Base-by-base conservation (phyloP, 2,329 filamentous ascomycete genomes). In the Fusarium sp. region DNA sequence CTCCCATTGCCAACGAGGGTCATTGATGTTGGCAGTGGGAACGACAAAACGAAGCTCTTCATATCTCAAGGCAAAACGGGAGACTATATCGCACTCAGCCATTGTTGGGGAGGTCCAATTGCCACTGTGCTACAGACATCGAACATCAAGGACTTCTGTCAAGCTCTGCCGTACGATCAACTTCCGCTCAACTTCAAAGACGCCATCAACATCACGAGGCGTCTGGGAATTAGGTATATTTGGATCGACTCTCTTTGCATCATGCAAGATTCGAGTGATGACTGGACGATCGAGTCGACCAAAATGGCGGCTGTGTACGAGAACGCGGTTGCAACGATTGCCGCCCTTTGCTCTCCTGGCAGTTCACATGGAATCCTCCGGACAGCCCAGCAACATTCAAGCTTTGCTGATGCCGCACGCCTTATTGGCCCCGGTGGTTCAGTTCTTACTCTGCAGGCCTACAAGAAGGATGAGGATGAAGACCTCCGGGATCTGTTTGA, bases 191-290 rank as follows among this genome's bases (percentile, higher is more conserved):
- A 38, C 35, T 59, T 59, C 37, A 59, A 59, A 40, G 37, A 59
- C 17, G 57, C 57, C 12, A 40, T 59, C 2, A 59, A 27, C 17
- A 20, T 59, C 25, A 59, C 57, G 14, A 30, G 57, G 14, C 22
- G 17, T 20, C 10, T 59, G 9, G 33, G 57, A 9, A 20, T 57
- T 7, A 35, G 52, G 32, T 45, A 64, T 11, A 17, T 64, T 20
- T 64, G 62, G 62, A 64, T 64, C 12, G 62, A 64, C 22, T 64
- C 62, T n/a, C 50, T 58, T 6, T 64, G 50, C 15, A 64, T 64
- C 9, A 58, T 64, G 6, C 62, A 58, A 25, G 30, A 64, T n/a
- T 38, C 50, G 5, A 33, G 37, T 4, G 11, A 40, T 11, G 62
- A 64, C 9, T 64, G 62, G 62, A 20, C 38, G 1, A 25, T 25